Evolutionary conservation across 805 yeast species (phyloP).

Genomic region (Monosporozyma aerobia): DNA sequence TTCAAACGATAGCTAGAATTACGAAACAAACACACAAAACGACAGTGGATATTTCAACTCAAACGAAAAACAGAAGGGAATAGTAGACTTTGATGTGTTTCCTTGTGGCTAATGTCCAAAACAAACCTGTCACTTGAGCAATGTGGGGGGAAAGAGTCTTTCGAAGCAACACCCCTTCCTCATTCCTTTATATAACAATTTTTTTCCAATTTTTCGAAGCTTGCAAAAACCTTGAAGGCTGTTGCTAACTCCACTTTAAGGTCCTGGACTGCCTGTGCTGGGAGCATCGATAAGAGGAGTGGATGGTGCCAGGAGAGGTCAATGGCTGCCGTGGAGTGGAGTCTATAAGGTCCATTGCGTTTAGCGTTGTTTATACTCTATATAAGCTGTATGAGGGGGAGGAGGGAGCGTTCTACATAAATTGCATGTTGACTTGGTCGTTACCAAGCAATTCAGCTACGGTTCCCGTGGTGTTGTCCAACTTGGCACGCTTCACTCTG

Average conservation of each 20-base stretch:
- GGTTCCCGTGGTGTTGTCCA: slow-evolving; percentile 11
- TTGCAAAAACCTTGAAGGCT: background rate
- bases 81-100: background rate
- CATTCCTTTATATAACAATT: background rate
- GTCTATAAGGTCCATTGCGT: background rate
- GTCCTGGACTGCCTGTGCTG: background rate
- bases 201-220: background rate
- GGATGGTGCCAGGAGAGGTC: background rate
- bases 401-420: background rate
- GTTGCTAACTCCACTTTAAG: background rate
- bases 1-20: background rate
- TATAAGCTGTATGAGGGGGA: background rate
- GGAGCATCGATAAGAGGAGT: background rate
- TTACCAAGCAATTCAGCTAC: background rate
- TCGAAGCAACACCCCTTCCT: background rate
- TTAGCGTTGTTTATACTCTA: background rate
- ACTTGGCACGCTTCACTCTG: slow-evolving; percentile 26
- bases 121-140: background rate
- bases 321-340: background rate
- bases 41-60: background rate
- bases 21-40: background rate
- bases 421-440: slow-evolving; percentile 2
- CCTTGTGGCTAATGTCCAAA: background rate
- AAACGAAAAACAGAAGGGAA: background rate
- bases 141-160: background rate